Base-by-base conservation (phyloP, 441 rosid genomes). In the Pelargonium cotyledonis region DNA sequence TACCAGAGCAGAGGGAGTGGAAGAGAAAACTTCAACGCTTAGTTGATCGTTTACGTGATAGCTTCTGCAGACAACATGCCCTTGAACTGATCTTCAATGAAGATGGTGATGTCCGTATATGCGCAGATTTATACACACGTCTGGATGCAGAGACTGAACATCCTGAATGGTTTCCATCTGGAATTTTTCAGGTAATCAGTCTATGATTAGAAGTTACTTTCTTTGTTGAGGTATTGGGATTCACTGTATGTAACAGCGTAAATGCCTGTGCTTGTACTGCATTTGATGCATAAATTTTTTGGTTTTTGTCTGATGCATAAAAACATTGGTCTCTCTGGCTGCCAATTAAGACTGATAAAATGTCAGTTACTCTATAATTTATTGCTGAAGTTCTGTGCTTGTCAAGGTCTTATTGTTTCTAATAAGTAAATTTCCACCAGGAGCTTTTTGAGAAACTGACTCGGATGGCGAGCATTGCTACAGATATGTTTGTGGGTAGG, bases 1-100 rank as follows among this genome's bases (percentile, higher is more conserved):
- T 89, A 73, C 97, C 97, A 68, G 99, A 96, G 77, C 99, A 91
- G 75, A 87, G 97, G 77, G 99, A 96, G 84, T 96, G 99, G 98
- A 96, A 86, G 86, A 86, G 88, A 80, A 90, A 90, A 74, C 95
- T 96, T 71, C 84, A 80, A 47, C 72, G 81, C 75, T 85, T 96
- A 57, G 93, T 96, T 80, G 99, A 93, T 75, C 85, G 90, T 68
- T 78, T 96, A 69, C 91, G 89, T 78, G 92, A 96, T 82, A 81
- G 90, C 11, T 93, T 96, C 77, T 96, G 99, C 78, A 94, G 85
- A 65, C 98, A 86, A 67, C 98, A 96, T 86, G 99, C 92, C 16
- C 85, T 96, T 66, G 98, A 96, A 76, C 96, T 96, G 75, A 93
- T 96, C 73, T 93, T 91, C 70, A 88, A 96, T 5, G 99, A 96